phyloP scores from a whole-genome alignment of 2,329 filamentous ascomycete species.

The Fusarium secorum region DNA sequence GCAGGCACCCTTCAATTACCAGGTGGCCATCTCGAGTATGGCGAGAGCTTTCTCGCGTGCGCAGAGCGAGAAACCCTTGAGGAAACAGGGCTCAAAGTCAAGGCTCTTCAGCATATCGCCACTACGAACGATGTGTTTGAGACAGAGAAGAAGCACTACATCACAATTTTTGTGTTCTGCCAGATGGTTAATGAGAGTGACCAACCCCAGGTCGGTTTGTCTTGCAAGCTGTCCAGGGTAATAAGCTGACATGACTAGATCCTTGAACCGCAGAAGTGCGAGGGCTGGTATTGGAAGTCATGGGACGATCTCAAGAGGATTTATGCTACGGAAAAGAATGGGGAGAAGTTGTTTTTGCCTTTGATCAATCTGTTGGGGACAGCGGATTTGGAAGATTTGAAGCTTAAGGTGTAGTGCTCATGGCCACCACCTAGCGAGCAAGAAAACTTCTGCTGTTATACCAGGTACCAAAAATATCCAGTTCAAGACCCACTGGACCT shows the following conservation, averaged over 20 bases:
- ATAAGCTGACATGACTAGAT: constrained; percentile 38
- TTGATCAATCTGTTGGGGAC: constrained; percentile 44
- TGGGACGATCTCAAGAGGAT: constrained; percentile 54
- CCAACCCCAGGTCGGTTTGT: constrained; percentile 60
- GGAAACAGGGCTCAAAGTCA: constrained; percentile 71
- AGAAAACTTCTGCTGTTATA: background rate
- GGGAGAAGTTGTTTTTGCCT: constrained; percentile 45
- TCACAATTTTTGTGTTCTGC: constrained; percentile 74
- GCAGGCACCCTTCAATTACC: constrained; percentile 71
- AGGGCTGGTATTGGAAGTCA: constrained; percentile 57
- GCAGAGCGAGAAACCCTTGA: constrained; percentile 73
- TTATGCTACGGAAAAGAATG: constrained; percentile 15
- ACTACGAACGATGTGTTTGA: constrained; percentile 74
- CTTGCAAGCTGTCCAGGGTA: background rate
- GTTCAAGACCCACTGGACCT: accelerated
- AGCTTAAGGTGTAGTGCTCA: background rate
- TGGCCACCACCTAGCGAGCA: background rate
- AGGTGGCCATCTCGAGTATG: constrained; percentile 77
- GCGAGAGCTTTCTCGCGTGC: constrained; percentile 68
- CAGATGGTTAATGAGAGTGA: constrained; percentile 55
- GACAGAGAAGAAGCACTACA: constrained; percentile 71
- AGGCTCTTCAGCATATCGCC: constrained; percentile 60
- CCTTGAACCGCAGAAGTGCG: constrained; percentile 60
- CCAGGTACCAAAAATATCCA: background rate
- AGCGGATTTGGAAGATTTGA: constrained; percentile 31